Percentiles rank a stretch among this genome's conserved stretches.
Evolutionary conservation across 495 filamentous ascomycete genomes (phyloP).

Genomic region (Neurospora pannonica): DNA sequence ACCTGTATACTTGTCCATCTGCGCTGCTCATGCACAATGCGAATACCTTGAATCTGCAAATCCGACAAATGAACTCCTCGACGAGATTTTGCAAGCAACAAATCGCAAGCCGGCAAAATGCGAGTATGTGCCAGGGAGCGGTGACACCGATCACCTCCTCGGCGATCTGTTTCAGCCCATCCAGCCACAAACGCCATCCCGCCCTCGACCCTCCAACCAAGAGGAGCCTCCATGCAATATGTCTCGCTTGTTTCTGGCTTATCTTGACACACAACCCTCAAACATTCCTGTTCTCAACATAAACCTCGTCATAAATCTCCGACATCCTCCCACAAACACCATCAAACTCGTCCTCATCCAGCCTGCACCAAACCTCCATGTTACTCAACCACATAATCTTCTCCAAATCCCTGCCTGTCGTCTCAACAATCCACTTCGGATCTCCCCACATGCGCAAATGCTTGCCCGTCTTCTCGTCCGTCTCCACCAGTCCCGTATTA

Average conservation of each 20-base stretch:
- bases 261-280: background rate
- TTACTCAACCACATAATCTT: slow-evolving; percentile 41
- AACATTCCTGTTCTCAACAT: background rate
- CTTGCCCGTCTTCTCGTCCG: slow-evolving; percentile 7
- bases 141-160: background rate
- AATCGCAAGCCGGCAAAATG: background rate
- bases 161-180: background rate
- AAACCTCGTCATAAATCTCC: slow-evolving; percentile 4
- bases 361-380: slow-evolving; percentile 31
- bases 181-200: background rate
- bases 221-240: background rate
- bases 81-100: background rate
- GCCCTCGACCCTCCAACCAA: background rate
- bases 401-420: slow-evolving; percentile 39
- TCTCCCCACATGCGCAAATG: slow-evolving; percentile 16
- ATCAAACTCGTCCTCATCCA: background rate
- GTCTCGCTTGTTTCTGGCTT: background rate
- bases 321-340: slow-evolving; percentile 10
- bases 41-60: background rate
- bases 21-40: background rate
- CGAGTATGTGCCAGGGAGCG: background rate
- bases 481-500: background rate
- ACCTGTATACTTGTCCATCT: background rate
- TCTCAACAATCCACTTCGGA: slow-evolving; percentile 25
- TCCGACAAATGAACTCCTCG: background rate